Conservation (phyloP, 2,329 filamentous ascomycete species). For the Talaromyces sp. region DNA sequence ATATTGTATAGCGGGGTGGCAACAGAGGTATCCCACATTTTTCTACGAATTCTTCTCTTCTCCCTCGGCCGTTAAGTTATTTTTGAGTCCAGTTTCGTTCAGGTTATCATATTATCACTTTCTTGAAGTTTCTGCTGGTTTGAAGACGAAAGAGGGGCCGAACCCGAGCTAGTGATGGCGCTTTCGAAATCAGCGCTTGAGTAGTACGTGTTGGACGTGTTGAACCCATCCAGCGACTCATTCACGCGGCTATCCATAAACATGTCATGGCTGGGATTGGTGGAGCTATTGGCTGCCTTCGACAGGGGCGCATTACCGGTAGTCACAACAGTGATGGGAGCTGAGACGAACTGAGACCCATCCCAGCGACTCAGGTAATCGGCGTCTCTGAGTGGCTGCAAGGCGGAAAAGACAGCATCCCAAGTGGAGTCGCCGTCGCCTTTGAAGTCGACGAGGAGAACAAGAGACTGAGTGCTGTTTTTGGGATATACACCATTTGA, state of each 20-base stretch:
- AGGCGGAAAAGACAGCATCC: conserved; percentile 26
- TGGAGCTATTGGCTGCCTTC: not conserved
- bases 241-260: not conserved
- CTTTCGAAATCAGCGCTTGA: not conserved
- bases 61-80: too few species aligned
- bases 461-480: conserved; percentile 49
- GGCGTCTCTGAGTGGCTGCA: conserved; percentile 35
- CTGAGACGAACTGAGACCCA: conserved; percentile 26
- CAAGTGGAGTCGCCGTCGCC: conserved; percentile 39
- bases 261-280: not conserved
- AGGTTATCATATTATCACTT: too few species aligned
- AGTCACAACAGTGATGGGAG: conserved; percentile 43
- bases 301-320: conserved; percentile 43
- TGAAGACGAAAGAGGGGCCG: not conserved
- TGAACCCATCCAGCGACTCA: not conserved
- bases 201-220: not conserved
- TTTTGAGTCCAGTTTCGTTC: too few species aligned
- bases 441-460: conserved; percentile 66
- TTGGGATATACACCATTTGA: conserved; percentile 50
- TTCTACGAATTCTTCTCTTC: too few species aligned
- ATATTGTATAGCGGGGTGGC: not conserved
- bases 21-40: too few species aligned
- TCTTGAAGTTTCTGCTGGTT: not conserved
- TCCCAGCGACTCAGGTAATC: conserved; percentile 42
- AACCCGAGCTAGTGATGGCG: not conserved